Evolutionary conservation across 78 protist species (phyloP), one percentile per base, ranked within the genome.

Genomic region (Blattamonas nauphoetae): DNA sequence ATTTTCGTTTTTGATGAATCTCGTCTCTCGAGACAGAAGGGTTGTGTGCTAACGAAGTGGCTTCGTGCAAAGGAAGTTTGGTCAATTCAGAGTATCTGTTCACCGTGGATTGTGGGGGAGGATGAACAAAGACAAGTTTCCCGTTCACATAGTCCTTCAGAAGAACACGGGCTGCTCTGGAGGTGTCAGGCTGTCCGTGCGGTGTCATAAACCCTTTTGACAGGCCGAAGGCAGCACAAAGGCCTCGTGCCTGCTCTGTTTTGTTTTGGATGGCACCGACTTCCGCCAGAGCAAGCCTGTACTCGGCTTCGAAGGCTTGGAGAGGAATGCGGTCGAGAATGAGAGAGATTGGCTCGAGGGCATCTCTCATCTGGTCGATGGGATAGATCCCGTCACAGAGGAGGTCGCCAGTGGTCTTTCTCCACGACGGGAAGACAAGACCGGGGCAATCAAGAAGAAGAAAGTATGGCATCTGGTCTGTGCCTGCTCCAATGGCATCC

Each of bases 371-470:
- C 78, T 96, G 97, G 84, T 94, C 97, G 32, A 96, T 91, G 33
- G 98, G 97, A 2, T 96, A 91, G 34, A 97, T 79, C 41, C 99
- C 99, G 79, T 90, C 93, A 81, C 93, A 90, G 45, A 95, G 90
- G 93, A 96, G 55, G 78, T 96, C 96, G 0, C 92, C 94, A 81
- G 84, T 63, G 6, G 32, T 35, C 83, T 4, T 36, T n/a, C 88
- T 3, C 36, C 88, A 93, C 33, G 96, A 84, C 41, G 99, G 98
- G 90, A 96, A 96, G 83, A 79, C 83, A 6, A 97, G 92, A 43
- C 99, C 99, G 1, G 99, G 99, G 89, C 99, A 97, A 87, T 97
- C 99, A 77, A 96, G 93, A 36, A 97, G 91, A 55, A 45, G 41
- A 5, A 92, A 6, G 41, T 4, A 55, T 21, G 11, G 11, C 11